phyloP scores from a whole-genome alignment of 345 rosid species.

The Erucastrum elatum region DNA sequence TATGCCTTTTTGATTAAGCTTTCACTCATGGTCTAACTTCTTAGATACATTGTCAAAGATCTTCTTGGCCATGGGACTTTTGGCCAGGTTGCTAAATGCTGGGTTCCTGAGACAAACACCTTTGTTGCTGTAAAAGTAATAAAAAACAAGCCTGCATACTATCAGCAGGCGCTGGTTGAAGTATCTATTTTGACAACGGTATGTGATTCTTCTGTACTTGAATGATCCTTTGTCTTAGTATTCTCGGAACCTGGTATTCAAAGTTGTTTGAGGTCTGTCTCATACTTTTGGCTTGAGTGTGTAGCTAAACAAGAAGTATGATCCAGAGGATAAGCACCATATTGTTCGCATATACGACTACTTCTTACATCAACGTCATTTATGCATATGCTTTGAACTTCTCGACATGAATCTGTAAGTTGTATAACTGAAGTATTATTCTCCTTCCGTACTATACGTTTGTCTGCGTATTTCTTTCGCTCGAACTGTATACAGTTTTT shows the following conservation, averaged over 20 bases:
- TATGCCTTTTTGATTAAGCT: slow-evolving; percentile 22
- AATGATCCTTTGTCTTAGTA: slow-evolving; percentile 28
- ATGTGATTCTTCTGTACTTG: slow-evolving; percentile 30
- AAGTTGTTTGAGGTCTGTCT: background rate
- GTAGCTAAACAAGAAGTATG: slow-evolving; percentile 96
- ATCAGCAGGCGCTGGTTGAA: slow-evolving; percentile 98
- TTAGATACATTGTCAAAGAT: slow-evolving; percentile 94
- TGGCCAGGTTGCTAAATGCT: slow-evolving; percentile 99
- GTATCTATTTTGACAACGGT: slow-evolving; percentile 96
- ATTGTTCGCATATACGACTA: slow-evolving; percentile 95
- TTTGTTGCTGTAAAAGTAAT: slow-evolving; percentile 95
- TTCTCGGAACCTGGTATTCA: background rate
- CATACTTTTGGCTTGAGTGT: slow-evolving; percentile 28
- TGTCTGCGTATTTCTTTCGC: slow-evolving; percentile 4
- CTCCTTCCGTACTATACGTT: slow-evolving; percentile 11
- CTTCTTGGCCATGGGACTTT: slow-evolving; percentile 99
- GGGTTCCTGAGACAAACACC: slow-evolving; percentile 68
- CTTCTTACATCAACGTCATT: slow-evolving; percentile 79
- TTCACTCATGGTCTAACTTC: slow-evolving; percentile 28
- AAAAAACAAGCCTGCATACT: slow-evolving; percentile 96
- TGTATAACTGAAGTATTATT: slow-evolving; percentile 5
- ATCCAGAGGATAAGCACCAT: slow-evolving; percentile 98
- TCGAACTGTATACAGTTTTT: slow-evolving; percentile 10
- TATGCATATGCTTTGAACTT: slow-evolving; percentile 96
- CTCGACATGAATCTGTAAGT: slow-evolving; percentile 97